phyloP scores from a whole-genome alignment of 331 rosid genomes.

The Cydonia oblonga region DNA sequence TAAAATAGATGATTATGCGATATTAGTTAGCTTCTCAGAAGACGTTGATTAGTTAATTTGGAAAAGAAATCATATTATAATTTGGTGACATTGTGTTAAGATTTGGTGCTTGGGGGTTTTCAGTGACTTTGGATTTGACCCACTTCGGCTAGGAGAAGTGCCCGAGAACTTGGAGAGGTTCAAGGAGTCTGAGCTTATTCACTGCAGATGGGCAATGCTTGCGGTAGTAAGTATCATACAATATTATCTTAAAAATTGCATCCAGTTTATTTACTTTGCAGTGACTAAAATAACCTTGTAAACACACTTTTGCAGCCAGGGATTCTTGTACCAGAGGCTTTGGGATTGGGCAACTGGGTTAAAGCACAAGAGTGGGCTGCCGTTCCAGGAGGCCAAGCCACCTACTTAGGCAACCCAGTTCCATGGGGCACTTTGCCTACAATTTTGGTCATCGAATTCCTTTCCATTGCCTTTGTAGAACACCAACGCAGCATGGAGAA shows the following conservation, averaged over 20 bases:
- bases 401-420: conserved; percentile 91
- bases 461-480: conserved; percentile 84
- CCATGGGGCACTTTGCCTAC: conserved; percentile 99
- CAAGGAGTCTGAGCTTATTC: conserved; percentile 92
- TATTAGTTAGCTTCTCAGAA: no score
- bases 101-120: conserved; percentile 4
- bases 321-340: conserved; percentile 82
- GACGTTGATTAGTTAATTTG: no score
- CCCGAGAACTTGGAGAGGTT: conserved; percentile 97
- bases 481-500: conserved; percentile 98
- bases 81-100: background rate
- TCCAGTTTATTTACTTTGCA: background rate
- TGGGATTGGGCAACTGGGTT: conserved; percentile 97
- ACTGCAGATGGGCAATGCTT: conserved; percentile 99
- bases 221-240: conserved; percentile 68
- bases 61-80: no score
- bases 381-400: conserved; percentile 87
- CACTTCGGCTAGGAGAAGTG: conserved; percentile 85
- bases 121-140: conserved; percentile 99
- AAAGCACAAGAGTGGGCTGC: conserved; percentile 99
- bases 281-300: background rate
- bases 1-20: no score
- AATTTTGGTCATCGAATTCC: conserved; percentile 74
- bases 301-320: conserved; percentile 62
- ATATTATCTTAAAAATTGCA: background rate